Evolutionary conservation across 768 basidiomycete genomes (phyloP).

Genomic region (Mrakia blollopis): DNA sequence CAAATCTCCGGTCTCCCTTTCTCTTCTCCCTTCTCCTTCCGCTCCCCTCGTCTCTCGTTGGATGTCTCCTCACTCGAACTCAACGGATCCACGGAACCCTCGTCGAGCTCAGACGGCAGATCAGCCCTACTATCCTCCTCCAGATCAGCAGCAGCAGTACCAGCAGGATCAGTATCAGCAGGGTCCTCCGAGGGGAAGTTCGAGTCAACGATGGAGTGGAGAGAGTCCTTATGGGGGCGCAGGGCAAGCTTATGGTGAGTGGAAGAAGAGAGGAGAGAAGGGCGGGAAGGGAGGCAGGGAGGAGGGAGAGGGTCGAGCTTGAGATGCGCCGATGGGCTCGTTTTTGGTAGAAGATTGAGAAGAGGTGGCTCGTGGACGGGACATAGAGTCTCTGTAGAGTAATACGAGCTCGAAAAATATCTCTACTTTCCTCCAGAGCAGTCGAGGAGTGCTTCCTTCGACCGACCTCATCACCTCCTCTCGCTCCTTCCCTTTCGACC

Average conservation of each 20-base stretch:
- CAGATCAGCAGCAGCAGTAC: neutral
- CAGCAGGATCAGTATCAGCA: neutral
- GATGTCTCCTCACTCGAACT: slow-evolving; percentile 8
- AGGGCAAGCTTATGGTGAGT: slow-evolving; percentile 1
- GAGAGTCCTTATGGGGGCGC: neutral
- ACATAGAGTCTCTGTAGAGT: neutral
- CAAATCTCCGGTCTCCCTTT: neutral
- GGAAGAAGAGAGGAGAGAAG: neutral
- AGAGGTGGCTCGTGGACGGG: neutral
- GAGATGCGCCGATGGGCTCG: neutral
- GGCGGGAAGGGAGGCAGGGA: neutral
- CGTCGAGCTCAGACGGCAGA: slow-evolving; percentile 4
- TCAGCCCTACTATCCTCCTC: neutral
- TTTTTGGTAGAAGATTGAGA: neutral
- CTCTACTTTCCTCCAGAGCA: neutral
- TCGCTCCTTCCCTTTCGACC: neutral
- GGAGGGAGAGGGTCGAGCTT: neutral
- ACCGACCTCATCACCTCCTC: neutral
- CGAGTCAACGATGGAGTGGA: slow-evolving; percentile 2
- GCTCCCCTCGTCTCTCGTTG: neutral
- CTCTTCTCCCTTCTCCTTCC: neutral
- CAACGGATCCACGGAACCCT: slow-evolving; percentile 9
- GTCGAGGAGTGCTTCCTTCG: neutral
- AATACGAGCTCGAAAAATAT: too few relatives aligned
- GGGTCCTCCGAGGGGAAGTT: neutral